phyloP scores from a whole-genome alignment of 2,329 filamentous ascomycete genomes.

The Botrytis byssoidea region DNA sequence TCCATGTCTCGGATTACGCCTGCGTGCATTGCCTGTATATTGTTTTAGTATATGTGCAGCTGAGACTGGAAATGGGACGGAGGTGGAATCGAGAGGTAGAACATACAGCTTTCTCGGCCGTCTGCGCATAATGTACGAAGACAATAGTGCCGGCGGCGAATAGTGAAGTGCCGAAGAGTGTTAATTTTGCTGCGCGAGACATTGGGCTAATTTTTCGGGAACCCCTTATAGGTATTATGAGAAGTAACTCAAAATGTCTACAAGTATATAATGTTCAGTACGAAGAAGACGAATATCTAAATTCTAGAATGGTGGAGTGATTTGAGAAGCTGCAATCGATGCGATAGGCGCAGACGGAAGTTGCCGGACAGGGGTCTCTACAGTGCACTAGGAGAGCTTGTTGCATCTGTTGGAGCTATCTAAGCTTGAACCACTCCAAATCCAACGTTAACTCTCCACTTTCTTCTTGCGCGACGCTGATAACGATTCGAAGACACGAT shows the following conservation, averaged over 20 bases:
- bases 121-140: constrained; percentile 88
- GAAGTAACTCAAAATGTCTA: not conserved
- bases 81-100: not conserved
- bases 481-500: constrained; percentile 22
- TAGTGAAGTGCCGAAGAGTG: constrained; percentile 73
- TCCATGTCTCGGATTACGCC: constrained; percentile 95
- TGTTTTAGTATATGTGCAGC: not conserved
- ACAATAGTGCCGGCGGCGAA: constrained; percentile 74
- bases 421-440: constrained; percentile 20
- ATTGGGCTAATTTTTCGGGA: constrained; percentile 48
- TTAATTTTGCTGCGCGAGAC: constrained; percentile 88
- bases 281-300: not conserved
- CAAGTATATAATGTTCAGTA: not conserved
- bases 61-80: not conserved
- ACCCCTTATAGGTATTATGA: not conserved
- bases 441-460: constrained; percentile 18
- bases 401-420: constrained; percentile 28
- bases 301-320: constrained; percentile 2
- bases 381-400: constrained; percentile 24
- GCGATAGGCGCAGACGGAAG: constrained; percentile 24
- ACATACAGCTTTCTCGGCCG: constrained; percentile 75
- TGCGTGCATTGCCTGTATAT: constrained; percentile 80
- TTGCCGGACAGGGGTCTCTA: constrained; percentile 31
- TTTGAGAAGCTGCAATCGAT: constrained; percentile 14
- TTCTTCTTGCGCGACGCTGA: constrained; percentile 10